These are phyloP conservation scores for Maudiozyma turicensis DNA, from an alignment of 805 yeast species.

Conservation along the genomic window DNA sequence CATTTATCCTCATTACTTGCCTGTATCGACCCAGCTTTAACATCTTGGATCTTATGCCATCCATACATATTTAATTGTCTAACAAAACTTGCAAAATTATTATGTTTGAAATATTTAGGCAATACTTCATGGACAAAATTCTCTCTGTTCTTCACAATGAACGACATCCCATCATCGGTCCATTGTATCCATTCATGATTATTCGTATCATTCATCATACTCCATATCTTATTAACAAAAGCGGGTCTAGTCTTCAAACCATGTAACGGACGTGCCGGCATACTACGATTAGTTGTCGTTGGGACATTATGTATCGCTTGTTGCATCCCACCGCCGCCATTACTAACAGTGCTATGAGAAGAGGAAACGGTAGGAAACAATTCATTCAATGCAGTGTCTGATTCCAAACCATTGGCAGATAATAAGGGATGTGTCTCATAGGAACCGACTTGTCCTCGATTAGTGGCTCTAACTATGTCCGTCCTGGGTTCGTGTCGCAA, in stretches of 20 bases:
- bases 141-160: constrained; percentile 78
- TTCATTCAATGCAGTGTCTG: too few relatives aligned
- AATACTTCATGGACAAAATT: constrained; percentile 68
- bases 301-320: too few relatives aligned
- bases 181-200: constrained; percentile 71
- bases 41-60: constrained; percentile 97
- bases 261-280: too few relatives aligned
- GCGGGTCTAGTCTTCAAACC: constrained; percentile 58
- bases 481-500: constrained; percentile 1
- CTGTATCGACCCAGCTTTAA: constrained; percentile 61
- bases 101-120: constrained; percentile 91
- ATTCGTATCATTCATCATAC: constrained; percentile 77
- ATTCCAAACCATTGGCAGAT: too few relatives aligned
- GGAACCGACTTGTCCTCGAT: background rate
- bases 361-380: too few relatives aligned
- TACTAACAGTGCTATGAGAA: too few relatives aligned
- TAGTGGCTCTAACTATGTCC: constrained; percentile 11
- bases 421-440: background rate
- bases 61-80: constrained; percentile 97
- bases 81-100: constrained; percentile 90
- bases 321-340: too few relatives aligned
- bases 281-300: too few relatives aligned
- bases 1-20: constrained; percentile 63
- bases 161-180: constrained; percentile 77
- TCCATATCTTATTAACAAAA: constrained; percentile 89